phyloP scores from a whole-genome alignment of 371 early-diverging fungal species.

The Apophysomyces ossiformis region DNA sequence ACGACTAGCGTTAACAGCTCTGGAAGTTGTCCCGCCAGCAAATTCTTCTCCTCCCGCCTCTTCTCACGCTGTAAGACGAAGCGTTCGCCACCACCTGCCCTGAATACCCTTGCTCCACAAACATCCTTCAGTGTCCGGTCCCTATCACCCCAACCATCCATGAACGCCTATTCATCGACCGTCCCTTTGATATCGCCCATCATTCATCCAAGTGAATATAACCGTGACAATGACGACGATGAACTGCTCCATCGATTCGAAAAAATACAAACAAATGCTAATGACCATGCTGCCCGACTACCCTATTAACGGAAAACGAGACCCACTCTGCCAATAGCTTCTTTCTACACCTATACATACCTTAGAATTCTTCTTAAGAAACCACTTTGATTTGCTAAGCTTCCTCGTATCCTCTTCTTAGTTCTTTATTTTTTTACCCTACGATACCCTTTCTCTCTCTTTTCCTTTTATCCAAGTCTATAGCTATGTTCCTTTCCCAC shows the following conservation, averaged over 20 bases:
- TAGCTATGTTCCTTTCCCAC: background rate
- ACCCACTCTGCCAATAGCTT: background rate
- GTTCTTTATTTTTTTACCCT: constrained; percentile 3
- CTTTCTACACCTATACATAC: background rate
- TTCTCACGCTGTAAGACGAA: constrained; percentile 6
- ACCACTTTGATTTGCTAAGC: background rate
- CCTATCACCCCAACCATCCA: constrained; percentile 11
- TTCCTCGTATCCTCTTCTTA: background rate
- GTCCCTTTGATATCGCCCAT: constrained; percentile 24
- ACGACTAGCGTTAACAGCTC: constrained; percentile 13
- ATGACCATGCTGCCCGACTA: too few species aligned
- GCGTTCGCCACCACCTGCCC: background rate
- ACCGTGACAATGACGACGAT: constrained; percentile 24
- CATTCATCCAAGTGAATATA: constrained; percentile 46
- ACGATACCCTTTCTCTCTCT: background rate
- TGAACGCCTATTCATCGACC: background rate
- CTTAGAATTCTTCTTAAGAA: background rate
- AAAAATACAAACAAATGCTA: background rate
- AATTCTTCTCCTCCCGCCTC: constrained; percentile 13
- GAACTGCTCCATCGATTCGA: constrained; percentile 5
- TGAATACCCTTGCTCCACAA: constrained; percentile 9
- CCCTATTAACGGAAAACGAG: too few species aligned
- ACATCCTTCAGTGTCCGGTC: background rate
- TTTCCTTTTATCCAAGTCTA: background rate
- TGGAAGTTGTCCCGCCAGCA: constrained; percentile 6